phyloP scores from a whole-genome alignment of 192 early-diverging fungal genomes.

The Backusella tuberculispora region DNA sequence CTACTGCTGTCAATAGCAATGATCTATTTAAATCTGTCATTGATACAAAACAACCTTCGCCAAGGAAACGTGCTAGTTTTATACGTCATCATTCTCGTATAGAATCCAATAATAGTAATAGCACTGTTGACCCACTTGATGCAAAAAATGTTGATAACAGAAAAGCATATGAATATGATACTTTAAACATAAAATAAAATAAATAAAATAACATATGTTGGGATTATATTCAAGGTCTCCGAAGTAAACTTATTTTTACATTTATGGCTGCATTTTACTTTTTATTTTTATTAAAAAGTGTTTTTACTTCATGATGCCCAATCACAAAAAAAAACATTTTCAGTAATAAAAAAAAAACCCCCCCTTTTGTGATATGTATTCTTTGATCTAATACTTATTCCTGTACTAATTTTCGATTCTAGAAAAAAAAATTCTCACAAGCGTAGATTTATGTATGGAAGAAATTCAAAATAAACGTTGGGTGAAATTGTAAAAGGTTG shows the following conservation, averaged over 20 bases:
- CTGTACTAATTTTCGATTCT: no score
- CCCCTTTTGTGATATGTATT: no score
- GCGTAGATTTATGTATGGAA: no score
- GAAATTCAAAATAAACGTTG: no score
- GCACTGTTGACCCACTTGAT: slow-evolving; percentile 35
- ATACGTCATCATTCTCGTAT: neutral
- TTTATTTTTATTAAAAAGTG: no score
- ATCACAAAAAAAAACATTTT: no score
- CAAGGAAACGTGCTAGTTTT: slow-evolving; percentile 27
- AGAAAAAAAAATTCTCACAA: no score
- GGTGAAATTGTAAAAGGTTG: no score
- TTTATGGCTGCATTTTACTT: no score
- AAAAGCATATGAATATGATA: slow-evolving; percentile 32
- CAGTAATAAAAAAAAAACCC: no score
- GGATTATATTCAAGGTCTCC: neutral
- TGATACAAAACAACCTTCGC: neutral
- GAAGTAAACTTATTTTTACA: neutral
- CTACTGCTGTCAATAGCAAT: neutral
- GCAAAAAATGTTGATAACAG: slow-evolving; percentile 37
- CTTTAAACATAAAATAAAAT: slow-evolving; percentile 13
- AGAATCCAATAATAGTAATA: neutral
- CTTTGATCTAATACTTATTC: no score
- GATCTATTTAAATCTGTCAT: slow-evolving; percentile 14
- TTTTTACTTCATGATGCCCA: no score
- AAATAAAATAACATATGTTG: neutral